A percentile compares a stretch with the other conserved stretches of the same genome.
Evolutionary conservation across 2,329 filamentous ascomycete genomes (phyloP).

Genomic region (Aspergillus fijiensis): DNA sequence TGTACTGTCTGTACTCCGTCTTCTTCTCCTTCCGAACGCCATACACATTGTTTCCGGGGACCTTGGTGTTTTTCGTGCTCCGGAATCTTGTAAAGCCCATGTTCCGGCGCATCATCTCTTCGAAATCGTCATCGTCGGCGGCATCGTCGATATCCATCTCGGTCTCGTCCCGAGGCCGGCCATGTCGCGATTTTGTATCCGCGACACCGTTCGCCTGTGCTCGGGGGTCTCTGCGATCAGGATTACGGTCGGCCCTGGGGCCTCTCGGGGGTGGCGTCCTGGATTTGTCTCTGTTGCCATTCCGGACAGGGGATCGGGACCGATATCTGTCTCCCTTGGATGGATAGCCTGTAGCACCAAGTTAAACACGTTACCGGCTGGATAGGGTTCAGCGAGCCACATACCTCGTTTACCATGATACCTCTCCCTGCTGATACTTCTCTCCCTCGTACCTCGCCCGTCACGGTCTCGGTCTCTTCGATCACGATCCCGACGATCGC

Average conservation of each 20-base stretch:
- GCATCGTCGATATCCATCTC: conserved; percentile 49
- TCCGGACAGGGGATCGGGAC: conserved; percentile 38
- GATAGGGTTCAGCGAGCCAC: background rate
- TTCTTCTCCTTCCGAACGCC: conserved; percentile 89
- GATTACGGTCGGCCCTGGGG: conserved; percentile 32
- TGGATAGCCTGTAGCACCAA: conserved; percentile 24
- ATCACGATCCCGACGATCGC: conserved; percentile 39
- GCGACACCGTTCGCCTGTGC: conserved; percentile 26
- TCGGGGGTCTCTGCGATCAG: conserved; percentile 31
- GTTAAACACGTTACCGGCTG: conserved; percentile 1
- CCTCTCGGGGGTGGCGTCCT: conserved; percentile 40
- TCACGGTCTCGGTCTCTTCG: conserved; percentile 37
- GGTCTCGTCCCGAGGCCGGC: conserved; percentile 35
- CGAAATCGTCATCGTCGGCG: conserved; percentile 61
- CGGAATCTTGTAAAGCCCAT: conserved; percentile 90
- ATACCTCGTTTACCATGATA: conserved; percentile 43
- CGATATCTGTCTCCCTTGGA: conserved; percentile 36
- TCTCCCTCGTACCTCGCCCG: conserved; percentile 39
- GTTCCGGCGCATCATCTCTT: conserved; percentile 73
- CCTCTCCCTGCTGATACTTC: conserved; percentile 40
- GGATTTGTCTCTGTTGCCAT: conserved; percentile 37
- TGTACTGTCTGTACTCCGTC: conserved; percentile 94
- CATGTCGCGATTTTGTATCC: conserved; percentile 18
- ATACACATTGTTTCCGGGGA: conserved; percentile 81
- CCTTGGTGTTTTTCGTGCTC: conserved; percentile 83